Percentiles rank a stretch among this genome's conserved stretches.
phyloP scores from a whole-genome alignment of 176 grass and related monocot species.

The Dactylis glomerata region DNA sequence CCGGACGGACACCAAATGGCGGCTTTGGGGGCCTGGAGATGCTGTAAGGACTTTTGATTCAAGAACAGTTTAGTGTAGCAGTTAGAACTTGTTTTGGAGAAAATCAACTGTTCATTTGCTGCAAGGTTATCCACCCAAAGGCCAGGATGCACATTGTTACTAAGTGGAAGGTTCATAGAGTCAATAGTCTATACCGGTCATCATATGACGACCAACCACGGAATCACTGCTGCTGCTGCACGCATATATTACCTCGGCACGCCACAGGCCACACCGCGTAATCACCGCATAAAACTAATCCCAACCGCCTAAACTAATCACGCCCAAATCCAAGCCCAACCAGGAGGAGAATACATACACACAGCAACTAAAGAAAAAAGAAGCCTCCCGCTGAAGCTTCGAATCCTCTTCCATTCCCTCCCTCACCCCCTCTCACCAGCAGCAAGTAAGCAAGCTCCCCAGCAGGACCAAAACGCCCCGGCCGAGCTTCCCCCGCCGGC shows the following conservation, averaged over 20 bases:
- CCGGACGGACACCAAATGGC: too few species aligned
- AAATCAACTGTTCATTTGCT: too few species aligned
- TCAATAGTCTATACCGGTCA: neutral
- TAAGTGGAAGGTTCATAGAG: neutral
- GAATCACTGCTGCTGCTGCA: neutral
- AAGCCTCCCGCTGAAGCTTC: constrained; percentile 46
- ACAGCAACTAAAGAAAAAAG: neutral
- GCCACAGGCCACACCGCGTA: neutral
- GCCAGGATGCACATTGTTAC: neutral
- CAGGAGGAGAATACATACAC: neutral
- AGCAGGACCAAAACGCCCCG: neutral
- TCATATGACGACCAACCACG: neutral
- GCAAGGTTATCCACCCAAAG: too few species aligned
- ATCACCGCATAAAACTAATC: neutral
- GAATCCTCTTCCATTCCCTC: constrained; percentile 22
- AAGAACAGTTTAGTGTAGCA: too few species aligned
- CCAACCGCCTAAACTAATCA: neutral
- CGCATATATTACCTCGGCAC: neutral
- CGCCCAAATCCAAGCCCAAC: neutral
- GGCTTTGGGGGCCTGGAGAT: too few species aligned
- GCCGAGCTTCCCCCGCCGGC: neutral
- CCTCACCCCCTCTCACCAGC: neutral
- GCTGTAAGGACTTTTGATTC: too few species aligned
- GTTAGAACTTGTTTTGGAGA: too few species aligned
- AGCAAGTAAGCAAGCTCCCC: neutral